Evolutionary conservation across 257 asterid species (phyloP).

Genomic region (Solanum bulbocastanum): DNA sequence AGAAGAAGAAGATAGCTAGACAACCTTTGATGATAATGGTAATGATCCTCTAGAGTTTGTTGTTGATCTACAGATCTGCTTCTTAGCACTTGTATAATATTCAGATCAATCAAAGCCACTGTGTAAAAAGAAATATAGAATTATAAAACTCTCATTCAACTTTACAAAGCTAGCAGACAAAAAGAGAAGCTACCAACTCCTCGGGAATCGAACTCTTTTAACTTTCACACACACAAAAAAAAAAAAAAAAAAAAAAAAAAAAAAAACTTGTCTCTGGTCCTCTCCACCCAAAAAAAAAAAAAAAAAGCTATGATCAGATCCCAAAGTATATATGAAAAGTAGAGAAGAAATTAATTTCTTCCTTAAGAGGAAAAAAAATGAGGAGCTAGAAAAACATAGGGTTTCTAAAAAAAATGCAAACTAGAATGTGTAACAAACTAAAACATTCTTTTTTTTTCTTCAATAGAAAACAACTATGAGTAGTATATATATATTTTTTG

Average conservation of each 20-base stretch:
- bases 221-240: background rate
- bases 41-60: background rate
- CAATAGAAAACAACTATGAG: background rate
- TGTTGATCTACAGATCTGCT: constrained; percentile 5
- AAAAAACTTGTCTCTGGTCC: constrained; percentile 11
- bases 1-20: background rate
- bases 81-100: background rate
- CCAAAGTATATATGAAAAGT: constrained; percentile 12
- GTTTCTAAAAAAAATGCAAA: background rate
- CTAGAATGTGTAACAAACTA: background rate
- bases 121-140: background rate
- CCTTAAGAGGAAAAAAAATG: background rate
- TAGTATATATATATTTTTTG: background rate
- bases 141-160: background rate
- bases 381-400: background rate
- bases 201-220: constrained; percentile 43
- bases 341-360: background rate
- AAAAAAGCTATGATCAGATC: constrained; percentile 33
- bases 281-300: constrained; percentile 15
- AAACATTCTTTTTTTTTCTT: background rate
- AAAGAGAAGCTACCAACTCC: constrained; percentile 4
- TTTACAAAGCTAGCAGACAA: background rate
- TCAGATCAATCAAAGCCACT: background rate
- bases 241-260: background rate
- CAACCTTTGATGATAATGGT: constrained; percentile 9